These are phyloP conservation scores for Diplocarpon mali DNA, from an alignment of 2,329 filamentous ascomycete species.

Conservation along the genomic window DNA sequence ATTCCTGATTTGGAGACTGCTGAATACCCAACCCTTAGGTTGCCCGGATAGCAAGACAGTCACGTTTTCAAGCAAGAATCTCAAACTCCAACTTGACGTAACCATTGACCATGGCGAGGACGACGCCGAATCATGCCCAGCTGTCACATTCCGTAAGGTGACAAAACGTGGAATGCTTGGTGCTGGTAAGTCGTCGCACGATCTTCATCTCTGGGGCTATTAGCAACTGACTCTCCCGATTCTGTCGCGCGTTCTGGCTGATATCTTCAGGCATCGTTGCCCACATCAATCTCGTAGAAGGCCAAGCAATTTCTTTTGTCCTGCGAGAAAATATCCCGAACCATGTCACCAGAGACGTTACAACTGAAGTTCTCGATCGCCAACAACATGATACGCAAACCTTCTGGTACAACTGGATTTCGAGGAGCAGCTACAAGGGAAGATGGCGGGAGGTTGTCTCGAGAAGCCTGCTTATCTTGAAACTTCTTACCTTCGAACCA, in stretches of 20 bases:
- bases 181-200: slow-evolving; percentile 30
- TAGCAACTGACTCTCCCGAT: not conserved
- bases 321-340: slow-evolving; percentile 50
- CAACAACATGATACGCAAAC: slow-evolving; percentile 59
- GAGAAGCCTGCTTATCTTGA: slow-evolving; percentile 62
- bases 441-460: slow-evolving; percentile 62
- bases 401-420: slow-evolving; percentile 67
- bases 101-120: slow-evolving; percentile 50
- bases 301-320: slow-evolving; percentile 59
- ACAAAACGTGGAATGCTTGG: slow-evolving; percentile 42
- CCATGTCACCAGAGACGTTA: slow-evolving; percentile 47
- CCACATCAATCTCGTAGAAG: slow-evolving; percentile 48
- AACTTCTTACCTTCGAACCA: slow-evolving; percentile 67
- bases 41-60: slow-evolving; percentile 44
- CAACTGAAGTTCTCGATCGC: slow-evolving; percentile 43
- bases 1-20: too few species aligned
- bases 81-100: slow-evolving; percentile 56
- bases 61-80: slow-evolving; percentile 47
- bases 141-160: slow-evolving; percentile 44
- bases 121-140: slow-evolving; percentile 36
- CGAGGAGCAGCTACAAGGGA: slow-evolving; percentile 58
- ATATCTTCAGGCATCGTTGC: slow-evolving; percentile 40
- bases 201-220: not conserved
- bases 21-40: slow-evolving; percentile 2
- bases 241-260: not conserved